Evolutionary conservation across 2,329 filamentous ascomycete genomes (phyloP), one percentile per base, ranked within the genome.

Genomic region (Erysiphe pulchra): DNA sequence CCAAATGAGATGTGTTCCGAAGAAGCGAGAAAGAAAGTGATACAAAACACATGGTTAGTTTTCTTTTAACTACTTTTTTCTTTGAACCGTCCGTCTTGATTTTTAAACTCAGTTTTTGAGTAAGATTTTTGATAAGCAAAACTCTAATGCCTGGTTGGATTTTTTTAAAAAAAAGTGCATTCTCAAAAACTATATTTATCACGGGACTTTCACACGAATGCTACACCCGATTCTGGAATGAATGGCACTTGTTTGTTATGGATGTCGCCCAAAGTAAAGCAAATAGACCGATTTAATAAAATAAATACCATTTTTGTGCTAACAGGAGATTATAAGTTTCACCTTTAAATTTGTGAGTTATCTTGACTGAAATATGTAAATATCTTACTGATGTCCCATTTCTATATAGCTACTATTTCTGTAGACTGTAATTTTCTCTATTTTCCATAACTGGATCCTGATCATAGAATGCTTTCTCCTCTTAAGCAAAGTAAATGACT

Each of bases 201-300:
- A 64, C 62, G 7, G 60, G 62, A 44, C 53, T 62, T 44, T 54
- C 49, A 39, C 53, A 52, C 11, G 54, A 63, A 49, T 63, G 62
- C 50, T 64, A 64, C 51, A 56, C 62, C 32, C 57, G 55, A 37
- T 64, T 63, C 51, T 61, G 61, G 37, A 38, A 44, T 11, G 52
- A 53, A 37, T 63, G 61, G 62, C 45, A 45, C 12, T 59, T 59
- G 12, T 63, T 63, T 53, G 59, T 62, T 17, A 18, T 42, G 40
- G 5, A 49, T 52, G 48, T 48, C 36, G 38, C 44, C 10, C 2
- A 18, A 14, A 37, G 7, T 28, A 18, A 43, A 32, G 13, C 4
- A 30, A n/a, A 7, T 34, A 31, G 40, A 18, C 14, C 2, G n/a
- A 42, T 9, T 42, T 42, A 20, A 8, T 18, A 42, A 16, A 12